Base-by-base conservation (phyloP, 805 yeast species). In the Teunomyces panamensis region DNA sequence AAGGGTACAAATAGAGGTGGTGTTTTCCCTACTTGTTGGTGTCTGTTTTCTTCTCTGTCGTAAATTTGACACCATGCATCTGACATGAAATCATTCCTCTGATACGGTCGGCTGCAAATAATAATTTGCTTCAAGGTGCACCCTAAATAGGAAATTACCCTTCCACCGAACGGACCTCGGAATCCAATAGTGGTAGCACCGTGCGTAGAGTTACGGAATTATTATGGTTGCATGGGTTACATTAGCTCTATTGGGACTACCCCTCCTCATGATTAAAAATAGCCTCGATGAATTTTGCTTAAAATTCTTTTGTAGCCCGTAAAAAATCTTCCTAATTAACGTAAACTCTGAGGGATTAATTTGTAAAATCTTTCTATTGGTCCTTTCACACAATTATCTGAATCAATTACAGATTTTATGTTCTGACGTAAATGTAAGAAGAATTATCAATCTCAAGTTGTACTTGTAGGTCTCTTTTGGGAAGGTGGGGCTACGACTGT, bases 271-370 rank as follows among this genome's bases (percentile, higher is more conserved):
- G 24, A 4, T 7, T 10, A 37, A 37, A 37, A 26, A 37, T 37
- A 26, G 41, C 41, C 30, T 9, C 29, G 34, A 32, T 32, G 9
- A 32, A 11, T 7, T 6, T 14, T 9, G n/a, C 0, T 4, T 11
- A 11, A n/a, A 11, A 37, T 7, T 7, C 11, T 17, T 37, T 37
- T 37, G 24, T 37, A 30, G 30, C 41, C 20, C 29, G 13, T 20
- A 37, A 20, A 24, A 17, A 10, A 17, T 5, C 16, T 36, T 11
- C 41, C 41, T n/a, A 30, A 42, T 42, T 20, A 14, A 30, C 32
- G 26, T 17, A 24, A 29, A 42, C 35, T 29, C 30, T 42, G 44
- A 42, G 44, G 44, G 44, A 42, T 42, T 42, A 42, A 30, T 42
- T 30, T 41, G 35, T 4, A 20, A 14, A 16, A n/a, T 14, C 3